A percentile compares a stretch with the other conserved stretches of the same genome.
phyloP scores from a whole-genome alignment of 192 early-diverging fungal species.

The Endogone sp. region DNA sequence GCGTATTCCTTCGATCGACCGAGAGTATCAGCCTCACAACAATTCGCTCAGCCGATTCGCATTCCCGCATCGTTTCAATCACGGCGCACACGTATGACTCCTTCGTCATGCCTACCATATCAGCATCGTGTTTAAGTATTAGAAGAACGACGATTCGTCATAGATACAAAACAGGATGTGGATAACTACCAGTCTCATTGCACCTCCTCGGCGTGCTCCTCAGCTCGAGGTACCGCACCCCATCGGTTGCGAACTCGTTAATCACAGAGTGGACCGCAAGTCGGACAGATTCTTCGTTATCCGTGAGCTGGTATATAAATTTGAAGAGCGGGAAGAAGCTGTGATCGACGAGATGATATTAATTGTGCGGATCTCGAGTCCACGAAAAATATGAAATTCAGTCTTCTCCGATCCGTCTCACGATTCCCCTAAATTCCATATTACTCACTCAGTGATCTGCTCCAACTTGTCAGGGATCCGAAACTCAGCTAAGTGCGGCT shows the following conservation, averaged over 20 bases:
- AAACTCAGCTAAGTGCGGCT: constrained; percentile 37
- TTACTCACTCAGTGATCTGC: constrained; percentile 29
- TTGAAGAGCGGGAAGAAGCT: constrained; percentile 56
- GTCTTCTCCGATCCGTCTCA: background rate
- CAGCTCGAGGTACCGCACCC: constrained; percentile 55
- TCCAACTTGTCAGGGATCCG: constrained; percentile 34
- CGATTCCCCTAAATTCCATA: no score
- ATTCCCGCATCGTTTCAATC: constrained; percentile 19
- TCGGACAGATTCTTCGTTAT: constrained; percentile 35
- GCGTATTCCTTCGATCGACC: constrained; percentile 44
- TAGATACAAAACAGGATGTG: background rate
- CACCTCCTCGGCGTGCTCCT: constrained; percentile 49
- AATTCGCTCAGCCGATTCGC: constrained; percentile 21
- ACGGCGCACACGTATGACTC: constrained; percentile 41
- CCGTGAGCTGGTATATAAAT: constrained; percentile 52
- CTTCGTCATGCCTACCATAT: constrained; percentile 49
- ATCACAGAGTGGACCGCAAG: constrained; percentile 37
- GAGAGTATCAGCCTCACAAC: constrained; percentile 43
- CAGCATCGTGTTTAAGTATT: background rate
- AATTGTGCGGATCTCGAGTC: background rate
- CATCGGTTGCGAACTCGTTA: constrained; percentile 47
- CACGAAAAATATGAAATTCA: constrained; percentile 8
- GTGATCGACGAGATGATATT: background rate
- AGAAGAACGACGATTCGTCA: background rate
- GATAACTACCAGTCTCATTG: constrained; percentile 21